Percentiles rank a stretch among this genome's conserved stretches.
Conservation (phyloP, 495 filamentous ascomycete species). For the Penicillium atrosanguineum region DNA sequence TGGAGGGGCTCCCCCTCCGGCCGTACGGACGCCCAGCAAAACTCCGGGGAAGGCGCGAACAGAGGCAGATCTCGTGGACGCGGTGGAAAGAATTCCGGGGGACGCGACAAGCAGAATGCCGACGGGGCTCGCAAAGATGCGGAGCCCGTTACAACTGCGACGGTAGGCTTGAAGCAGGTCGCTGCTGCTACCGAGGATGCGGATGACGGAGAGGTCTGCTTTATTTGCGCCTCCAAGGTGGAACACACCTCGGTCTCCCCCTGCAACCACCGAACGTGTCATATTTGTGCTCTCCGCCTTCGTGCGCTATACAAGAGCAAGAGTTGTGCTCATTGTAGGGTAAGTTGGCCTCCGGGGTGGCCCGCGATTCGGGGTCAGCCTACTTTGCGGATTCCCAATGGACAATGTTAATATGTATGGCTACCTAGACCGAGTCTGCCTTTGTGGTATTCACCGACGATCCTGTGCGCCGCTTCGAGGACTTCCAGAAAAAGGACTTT, state of each 20-base stretch:
- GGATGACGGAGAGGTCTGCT: conserved; percentile 80
- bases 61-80: conserved; percentile 35
- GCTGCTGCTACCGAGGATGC: conserved; percentile 47
- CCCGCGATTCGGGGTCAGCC: not conserved
- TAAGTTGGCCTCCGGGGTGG: conserved; percentile 39
- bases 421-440: conserved; percentile 64
- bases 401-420: not conserved
- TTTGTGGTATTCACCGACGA: conserved; percentile 92
- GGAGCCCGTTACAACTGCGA: conserved; percentile 2
- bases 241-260: conserved; percentile 82
- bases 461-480: conserved; percentile 72
- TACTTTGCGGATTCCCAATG: not conserved
- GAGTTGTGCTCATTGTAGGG: conserved; percentile 89
- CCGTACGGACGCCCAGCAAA: conserved; percentile 22
- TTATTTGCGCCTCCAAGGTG: conserved; percentile 90
- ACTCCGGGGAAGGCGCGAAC: conserved; percentile 19
- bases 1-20: conserved; percentile 32
- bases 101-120: conserved; percentile 25
- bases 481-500: conserved; percentile 71
- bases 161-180: conserved; percentile 19
- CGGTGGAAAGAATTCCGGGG: conserved; percentile 29
- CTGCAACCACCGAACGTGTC: conserved; percentile 93
- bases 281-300: conserved; percentile 88
- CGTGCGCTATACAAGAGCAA: conserved; percentile 93
- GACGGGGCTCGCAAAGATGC: conserved; percentile 17